Evolutionary conservation across 208 protist genomes (phyloP).

Genomic region (Trichomonas gallinae): DNA sequence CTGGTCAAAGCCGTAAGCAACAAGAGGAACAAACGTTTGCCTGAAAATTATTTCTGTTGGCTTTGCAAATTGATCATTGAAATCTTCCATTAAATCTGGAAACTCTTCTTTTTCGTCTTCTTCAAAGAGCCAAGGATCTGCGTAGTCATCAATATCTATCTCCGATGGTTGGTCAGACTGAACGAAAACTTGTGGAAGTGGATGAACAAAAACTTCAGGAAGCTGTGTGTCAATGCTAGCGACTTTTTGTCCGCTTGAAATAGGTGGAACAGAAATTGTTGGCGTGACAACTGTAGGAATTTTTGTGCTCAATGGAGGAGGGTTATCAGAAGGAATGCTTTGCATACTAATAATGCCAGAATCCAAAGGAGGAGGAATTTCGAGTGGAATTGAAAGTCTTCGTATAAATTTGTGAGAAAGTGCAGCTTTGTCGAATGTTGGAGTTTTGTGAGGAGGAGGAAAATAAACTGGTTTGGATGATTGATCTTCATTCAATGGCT

Average conservation of each 20-base stretch:
- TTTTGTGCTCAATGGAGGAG: not conserved
- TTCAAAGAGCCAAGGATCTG: not conserved
- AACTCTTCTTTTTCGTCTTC: not conserved
- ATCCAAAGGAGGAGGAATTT: not conserved
- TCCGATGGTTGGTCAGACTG: too few relatives aligned
- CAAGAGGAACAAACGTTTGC: not conserved
- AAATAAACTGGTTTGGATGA: not conserved
- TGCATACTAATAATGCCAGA: not conserved
- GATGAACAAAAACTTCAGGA: not conserved
- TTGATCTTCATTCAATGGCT: not conserved
- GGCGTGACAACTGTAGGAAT: not conserved
- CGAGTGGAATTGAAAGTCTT: not conserved
- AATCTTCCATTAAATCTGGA: not conserved
- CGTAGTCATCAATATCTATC: not conserved
- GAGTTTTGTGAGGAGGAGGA: not conserved
- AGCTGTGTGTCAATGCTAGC: not conserved
- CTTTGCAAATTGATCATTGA: not conserved
- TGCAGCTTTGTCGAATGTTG: not conserved
- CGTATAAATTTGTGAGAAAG: too few relatives aligned
- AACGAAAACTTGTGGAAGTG: too few relatives aligned
- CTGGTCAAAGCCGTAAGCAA: not conserved
- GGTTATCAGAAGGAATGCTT: not conserved
- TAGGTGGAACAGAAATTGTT: not conserved
- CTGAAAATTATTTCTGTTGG: not conserved
- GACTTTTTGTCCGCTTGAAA: not conserved